These are phyloP conservation scores for Cladorrhinum samala DNA, from an alignment of 495 filamentous ascomycete genomes.

Conservation along the genomic window DNA sequence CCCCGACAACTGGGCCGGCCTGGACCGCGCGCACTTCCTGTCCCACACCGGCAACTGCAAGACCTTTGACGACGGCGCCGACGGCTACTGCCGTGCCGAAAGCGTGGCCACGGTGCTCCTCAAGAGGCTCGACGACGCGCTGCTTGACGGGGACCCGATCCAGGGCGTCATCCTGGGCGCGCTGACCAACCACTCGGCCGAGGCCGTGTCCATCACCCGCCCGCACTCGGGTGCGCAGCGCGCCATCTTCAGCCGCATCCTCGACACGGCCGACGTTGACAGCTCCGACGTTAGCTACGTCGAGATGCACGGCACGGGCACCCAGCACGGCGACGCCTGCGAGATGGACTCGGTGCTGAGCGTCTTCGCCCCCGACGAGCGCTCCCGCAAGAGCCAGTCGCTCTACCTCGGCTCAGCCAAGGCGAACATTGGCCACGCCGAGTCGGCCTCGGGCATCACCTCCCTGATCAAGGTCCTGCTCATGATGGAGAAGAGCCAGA, in stretches of 20 bases:
- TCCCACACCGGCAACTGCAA: conserved; percentile 72
- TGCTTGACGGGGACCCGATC: conserved; percentile 63
- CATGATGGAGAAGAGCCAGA: conserved; percentile 73
- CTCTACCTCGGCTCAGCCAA: conserved; percentile 76
- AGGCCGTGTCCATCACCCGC: conserved; percentile 66
- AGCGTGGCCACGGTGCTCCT: conserved; percentile 59
- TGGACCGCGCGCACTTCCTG: conserved; percentile 72
- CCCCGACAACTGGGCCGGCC: conserved; percentile 69
- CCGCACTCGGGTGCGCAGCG: conserved; percentile 63
- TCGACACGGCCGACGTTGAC: conserved; percentile 56
- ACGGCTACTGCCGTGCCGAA: conserved; percentile 70
- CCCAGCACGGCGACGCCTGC: conserved; percentile 65
- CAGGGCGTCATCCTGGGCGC: conserved; percentile 56
- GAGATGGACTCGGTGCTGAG: conserved; percentile 69
- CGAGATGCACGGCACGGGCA: conserved; percentile 84
- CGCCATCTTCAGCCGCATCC: conserved; percentile 54
- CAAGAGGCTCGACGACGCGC: conserved; percentile 67
- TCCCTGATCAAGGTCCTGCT: conserved; percentile 71
- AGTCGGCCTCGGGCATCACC: conserved; percentile 72
- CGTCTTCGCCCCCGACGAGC: conserved; percentile 64
- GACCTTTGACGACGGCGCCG: conserved; percentile 63
- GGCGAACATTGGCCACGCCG: conserved; percentile 78
- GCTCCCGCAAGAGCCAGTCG: conserved; percentile 57
- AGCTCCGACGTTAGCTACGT: conserved; percentile 66
- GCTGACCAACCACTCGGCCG: conserved; percentile 64